Conservation (phyloP, 2,329 filamentous ascomycete genomes). For the Verticillium zaregamsianum region DNA sequence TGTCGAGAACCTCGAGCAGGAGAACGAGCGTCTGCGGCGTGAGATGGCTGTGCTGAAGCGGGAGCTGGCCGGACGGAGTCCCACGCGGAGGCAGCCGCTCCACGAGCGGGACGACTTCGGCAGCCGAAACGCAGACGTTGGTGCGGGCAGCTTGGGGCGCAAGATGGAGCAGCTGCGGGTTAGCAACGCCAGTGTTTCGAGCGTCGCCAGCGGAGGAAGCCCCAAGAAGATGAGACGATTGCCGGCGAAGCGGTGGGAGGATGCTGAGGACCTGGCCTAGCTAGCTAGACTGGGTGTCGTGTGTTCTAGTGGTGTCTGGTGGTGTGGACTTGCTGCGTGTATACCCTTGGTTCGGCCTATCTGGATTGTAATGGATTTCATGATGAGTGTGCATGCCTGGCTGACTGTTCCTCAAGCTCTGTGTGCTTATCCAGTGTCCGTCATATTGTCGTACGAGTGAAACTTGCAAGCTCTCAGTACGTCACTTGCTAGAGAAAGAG, state of each 20-base stretch:
- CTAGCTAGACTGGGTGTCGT: no score
- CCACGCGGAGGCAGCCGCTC: constrained; percentile 54
- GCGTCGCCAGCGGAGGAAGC: constrained; percentile 31
- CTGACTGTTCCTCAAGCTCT: no score
- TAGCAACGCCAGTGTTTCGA: constrained; percentile 27
- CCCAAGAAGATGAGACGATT: constrained; percentile 52
- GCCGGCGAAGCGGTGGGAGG: constrained; percentile 44
- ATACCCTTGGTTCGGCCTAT: not conserved
- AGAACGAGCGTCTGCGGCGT: constrained; percentile 65
- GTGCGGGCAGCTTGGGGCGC: constrained; percentile 34
- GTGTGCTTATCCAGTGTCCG: no score
- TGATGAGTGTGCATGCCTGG: not conserved
- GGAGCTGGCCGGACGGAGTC: constrained; percentile 60
- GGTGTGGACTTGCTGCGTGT: not conserved
- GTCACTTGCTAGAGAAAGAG: no score
- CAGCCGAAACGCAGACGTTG: constrained; percentile 15
- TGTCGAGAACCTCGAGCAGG: constrained; percentile 61
- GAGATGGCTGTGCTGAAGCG: constrained; percentile 63
- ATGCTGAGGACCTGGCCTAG: constrained; percentile 29
- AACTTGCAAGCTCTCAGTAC: no score
- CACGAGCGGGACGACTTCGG: constrained; percentile 48
- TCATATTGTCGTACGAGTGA: no score
- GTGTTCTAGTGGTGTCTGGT: not conserved
- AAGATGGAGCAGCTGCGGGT: constrained; percentile 49
- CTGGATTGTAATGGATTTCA: not conserved